Conservation (phyloP, 2,329 filamentous ascomycete species). For the Fusarium sp. region DNA sequence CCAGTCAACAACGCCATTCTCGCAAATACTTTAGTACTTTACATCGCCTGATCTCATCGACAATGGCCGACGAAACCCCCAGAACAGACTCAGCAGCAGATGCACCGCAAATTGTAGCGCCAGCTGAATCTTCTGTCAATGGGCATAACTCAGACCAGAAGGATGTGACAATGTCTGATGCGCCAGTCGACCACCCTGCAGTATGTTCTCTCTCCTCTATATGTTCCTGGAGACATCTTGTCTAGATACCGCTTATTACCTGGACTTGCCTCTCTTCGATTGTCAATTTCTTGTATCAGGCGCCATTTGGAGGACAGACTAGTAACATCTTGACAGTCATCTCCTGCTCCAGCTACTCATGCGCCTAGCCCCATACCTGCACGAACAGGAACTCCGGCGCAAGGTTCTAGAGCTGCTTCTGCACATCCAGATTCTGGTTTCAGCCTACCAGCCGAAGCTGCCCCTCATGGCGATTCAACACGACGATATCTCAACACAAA, state of each 20-base stretch:
- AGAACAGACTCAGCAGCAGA: conserved; percentile 37
- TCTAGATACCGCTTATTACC: not conserved
- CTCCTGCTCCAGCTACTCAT: conserved; percentile 51
- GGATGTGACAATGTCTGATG: conserved; percentile 59
- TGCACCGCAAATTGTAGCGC: conserved; percentile 30
- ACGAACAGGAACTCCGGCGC: conserved; percentile 61
- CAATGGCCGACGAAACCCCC: conserved; percentile 47
- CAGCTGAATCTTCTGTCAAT: conserved; percentile 37
- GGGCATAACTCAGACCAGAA: conserved; percentile 42
- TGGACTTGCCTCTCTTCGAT: not conserved
- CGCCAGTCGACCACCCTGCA: conserved; percentile 52
- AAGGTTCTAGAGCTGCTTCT: conserved; percentile 65
- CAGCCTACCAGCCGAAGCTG: conserved; percentile 68
- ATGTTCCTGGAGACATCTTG: not conserved
- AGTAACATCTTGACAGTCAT: conserved; percentile 46
- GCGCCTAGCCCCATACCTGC: conserved; percentile 56
- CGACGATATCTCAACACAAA: conserved; percentile 78
- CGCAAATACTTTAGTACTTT: not conserved
- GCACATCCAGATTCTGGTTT: conserved; percentile 64
- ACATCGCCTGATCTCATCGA: not conserved
- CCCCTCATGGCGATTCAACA: conserved; percentile 73
- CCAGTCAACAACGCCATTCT: conserved; percentile 12
- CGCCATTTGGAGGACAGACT: not conserved
- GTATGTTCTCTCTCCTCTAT: conserved; percentile 42
- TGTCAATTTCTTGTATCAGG: conserved; percentile 2